Evolutionary conservation across 2,329 filamentous ascomycete genomes (phyloP).

Genomic region (Calonectria henricotiae): DNA sequence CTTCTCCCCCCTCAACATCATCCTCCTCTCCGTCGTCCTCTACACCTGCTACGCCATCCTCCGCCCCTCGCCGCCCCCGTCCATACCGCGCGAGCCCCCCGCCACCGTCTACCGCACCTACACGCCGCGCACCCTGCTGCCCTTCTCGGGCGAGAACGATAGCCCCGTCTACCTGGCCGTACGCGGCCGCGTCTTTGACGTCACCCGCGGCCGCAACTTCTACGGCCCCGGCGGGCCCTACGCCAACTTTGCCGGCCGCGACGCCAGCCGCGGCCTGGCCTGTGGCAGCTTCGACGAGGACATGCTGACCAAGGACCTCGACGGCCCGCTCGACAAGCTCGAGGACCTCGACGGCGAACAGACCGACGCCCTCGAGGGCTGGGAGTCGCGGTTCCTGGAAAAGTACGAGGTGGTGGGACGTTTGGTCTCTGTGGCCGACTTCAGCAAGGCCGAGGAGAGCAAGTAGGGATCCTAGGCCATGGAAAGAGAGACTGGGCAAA

Average conservation of each 20-base stretch:
- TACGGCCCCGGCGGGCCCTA: conserved; percentile 97
- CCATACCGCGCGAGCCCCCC: conserved; percentile 69
- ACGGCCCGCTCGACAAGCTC: conserved; percentile 85
- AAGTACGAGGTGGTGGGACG: conserved; percentile 97
- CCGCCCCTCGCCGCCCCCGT: conserved; percentile 64
- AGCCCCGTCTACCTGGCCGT: conserved; percentile 92
- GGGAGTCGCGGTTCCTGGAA: conserved; percentile 93
- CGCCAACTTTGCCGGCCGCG: conserved; percentile 94
- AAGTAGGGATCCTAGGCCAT: conserved; percentile 30
- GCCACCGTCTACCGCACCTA: conserved; percentile 78
- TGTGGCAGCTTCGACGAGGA: conserved; percentile 94
- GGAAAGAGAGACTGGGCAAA: conserved; percentile 15
- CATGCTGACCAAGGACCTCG: conserved; percentile 93
- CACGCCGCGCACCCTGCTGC: conserved; percentile 85
- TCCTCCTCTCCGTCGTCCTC: conserved; percentile 71
- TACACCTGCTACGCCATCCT: conserved; percentile 74
- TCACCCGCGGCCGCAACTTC: conserved; percentile 89
- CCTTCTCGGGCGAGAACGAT: conserved; percentile 84
- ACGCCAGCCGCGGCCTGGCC: conserved; percentile 90
- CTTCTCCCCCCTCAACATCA: conserved; percentile 75
- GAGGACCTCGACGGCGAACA: conserved; percentile 82
- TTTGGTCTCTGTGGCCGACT: conserved; percentile 75
- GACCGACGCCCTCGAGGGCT: conserved; percentile 86
- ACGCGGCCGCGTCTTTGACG: conserved; percentile 92
- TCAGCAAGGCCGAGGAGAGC: conserved; percentile 38